These are phyloP conservation scores for Aureobasidium uvarum DNA, from an alignment of 2,329 filamentous ascomycete species.

Conservation along the genomic window DNA sequence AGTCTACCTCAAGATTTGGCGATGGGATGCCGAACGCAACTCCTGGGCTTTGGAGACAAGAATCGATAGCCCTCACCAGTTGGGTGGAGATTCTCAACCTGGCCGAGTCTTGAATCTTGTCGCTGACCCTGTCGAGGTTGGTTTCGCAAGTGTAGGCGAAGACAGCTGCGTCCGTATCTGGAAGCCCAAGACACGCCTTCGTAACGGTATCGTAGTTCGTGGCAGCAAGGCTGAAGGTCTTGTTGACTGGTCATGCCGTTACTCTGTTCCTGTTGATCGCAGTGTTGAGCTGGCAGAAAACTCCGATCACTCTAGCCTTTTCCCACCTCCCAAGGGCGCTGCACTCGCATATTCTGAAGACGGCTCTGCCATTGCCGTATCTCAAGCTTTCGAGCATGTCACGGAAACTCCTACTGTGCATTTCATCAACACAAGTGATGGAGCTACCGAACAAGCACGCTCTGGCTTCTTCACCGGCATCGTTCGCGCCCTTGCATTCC, in stretches of 20 bases:
- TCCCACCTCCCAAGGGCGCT: conserved; percentile 49
- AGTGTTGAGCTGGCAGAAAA: conserved; percentile 24
- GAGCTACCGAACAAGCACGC: conserved; percentile 64
- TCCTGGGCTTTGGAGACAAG: conserved; percentile 75
- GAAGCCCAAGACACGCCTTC: conserved; percentile 68
- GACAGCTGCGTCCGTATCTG: conserved; percentile 78
- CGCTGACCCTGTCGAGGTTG: conserved; percentile 64
- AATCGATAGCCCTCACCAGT: conserved; percentile 74
- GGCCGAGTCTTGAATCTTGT: conserved; percentile 68
- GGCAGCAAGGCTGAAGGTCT: conserved; percentile 58
- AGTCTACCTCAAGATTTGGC: conserved; percentile 90
- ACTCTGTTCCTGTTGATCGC: conserved; percentile 39
- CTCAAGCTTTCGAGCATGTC: conserved; percentile 42
- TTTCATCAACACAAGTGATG: conserved; percentile 70
- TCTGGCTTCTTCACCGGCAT: conserved; percentile 65
- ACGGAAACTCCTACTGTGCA: conserved; percentile 63
- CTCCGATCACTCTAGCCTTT: neutral
- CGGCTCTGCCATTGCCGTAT: conserved; percentile 74
- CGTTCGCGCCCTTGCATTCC: conserved; percentile 62
- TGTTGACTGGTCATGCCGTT: conserved; percentile 71
- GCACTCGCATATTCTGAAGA: conserved; percentile 78
- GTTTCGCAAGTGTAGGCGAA: conserved; percentile 81
- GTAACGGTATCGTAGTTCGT: conserved; percentile 65
- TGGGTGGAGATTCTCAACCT: conserved; percentile 48
- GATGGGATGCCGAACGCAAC: conserved; percentile 54